Evolutionary conservation across 495 filamentous ascomycete species (phyloP).

Genomic region (Xylaria curta): DNA sequence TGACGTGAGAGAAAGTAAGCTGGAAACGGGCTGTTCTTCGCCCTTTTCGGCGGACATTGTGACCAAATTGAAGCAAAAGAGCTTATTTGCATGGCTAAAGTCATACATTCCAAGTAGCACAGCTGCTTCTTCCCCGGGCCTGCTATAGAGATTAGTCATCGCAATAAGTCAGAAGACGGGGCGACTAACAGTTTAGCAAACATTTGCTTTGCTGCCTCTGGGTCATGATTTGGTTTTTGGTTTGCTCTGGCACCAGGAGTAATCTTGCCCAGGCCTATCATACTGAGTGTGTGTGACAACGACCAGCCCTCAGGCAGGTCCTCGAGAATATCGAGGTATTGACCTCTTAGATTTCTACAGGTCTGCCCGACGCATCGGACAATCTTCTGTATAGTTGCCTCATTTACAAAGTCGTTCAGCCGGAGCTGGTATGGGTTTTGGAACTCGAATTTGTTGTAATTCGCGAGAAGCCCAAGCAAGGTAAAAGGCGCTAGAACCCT

Average conservation of each 20-base stretch:
- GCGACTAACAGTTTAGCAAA: constrained; percentile 66
- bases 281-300: constrained; percentile 75
- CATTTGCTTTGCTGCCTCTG: constrained; percentile 77
- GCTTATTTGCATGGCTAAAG: constrained; percentile 91
- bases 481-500: constrained; percentile 77
- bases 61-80: constrained; percentile 88
- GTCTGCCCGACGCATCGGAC: constrained; percentile 74
- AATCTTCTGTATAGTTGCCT: constrained; percentile 82
- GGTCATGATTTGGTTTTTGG: constrained; percentile 60
- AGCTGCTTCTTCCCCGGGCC: constrained; percentile 78
- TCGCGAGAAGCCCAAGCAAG: constrained; percentile 86
- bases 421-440: constrained; percentile 96
- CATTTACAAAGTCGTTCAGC: constrained; percentile 97
- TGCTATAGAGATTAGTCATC: constrained; percentile 47
- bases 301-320: constrained; percentile 93
- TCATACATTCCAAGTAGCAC: constrained; percentile 88
- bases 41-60: constrained; percentile 67
- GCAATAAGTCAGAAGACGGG: neutral
- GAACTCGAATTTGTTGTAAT: constrained; percentile 99
- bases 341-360: constrained; percentile 68
- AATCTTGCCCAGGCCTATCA: constrained; percentile 83
- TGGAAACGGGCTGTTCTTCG: constrained; percentile 76
- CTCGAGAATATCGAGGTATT: constrained; percentile 89
- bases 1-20: constrained; percentile 86
- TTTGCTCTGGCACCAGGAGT: constrained; percentile 70